Percentiles rank a stretch among this genome's conserved stretches.
Evolutionary conservation across 2,329 filamentous ascomycete genomes (phyloP).

Genomic region (Pseudohalonectria lignicola): DNA sequence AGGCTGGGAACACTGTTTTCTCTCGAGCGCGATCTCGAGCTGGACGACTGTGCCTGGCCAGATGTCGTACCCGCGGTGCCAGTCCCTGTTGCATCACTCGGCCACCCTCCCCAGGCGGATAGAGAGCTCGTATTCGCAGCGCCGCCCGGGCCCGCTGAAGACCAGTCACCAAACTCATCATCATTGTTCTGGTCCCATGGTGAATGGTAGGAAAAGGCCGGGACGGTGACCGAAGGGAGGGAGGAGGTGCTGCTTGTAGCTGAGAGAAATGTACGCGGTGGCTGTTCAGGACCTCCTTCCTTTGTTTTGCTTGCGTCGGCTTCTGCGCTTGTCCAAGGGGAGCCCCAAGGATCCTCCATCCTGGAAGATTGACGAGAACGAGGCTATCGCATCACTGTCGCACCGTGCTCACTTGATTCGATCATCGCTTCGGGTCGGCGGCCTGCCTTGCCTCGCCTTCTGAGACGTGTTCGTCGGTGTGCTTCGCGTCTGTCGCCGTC

Average conservation of each 20-base stretch:
- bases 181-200: slow-evolving; percentile 28
- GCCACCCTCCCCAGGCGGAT: slow-evolving; percentile 19
- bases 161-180: slow-evolving; percentile 27
- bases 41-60: background rate
- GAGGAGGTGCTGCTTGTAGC: slow-evolving; percentile 16
- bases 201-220: slow-evolving; percentile 18
- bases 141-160: slow-evolving; percentile 14
- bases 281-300: too few species aligned
- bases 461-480: too few species aligned
- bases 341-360: slow-evolving; percentile 56
- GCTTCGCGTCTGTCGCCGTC: too few species aligned
- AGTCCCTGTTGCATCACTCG: background rate
- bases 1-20: slow-evolving; percentile 10
- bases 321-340: slow-evolving; percentile 42
- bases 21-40: background rate
- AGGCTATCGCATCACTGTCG: background rate
- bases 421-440: too few species aligned
- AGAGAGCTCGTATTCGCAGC: slow-evolving; percentile 9
- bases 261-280: slow-evolving; percentile 29
- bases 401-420: too few species aligned
- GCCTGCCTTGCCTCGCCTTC: too few species aligned
- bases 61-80: background rate
- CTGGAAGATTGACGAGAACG: background rate
- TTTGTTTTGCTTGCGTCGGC: too few species aligned
- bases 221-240: slow-evolving; percentile 15